phyloP scores from a whole-genome alignment of 768 basidiomycete genomes.

The Basidioascus undulatus region DNA sequence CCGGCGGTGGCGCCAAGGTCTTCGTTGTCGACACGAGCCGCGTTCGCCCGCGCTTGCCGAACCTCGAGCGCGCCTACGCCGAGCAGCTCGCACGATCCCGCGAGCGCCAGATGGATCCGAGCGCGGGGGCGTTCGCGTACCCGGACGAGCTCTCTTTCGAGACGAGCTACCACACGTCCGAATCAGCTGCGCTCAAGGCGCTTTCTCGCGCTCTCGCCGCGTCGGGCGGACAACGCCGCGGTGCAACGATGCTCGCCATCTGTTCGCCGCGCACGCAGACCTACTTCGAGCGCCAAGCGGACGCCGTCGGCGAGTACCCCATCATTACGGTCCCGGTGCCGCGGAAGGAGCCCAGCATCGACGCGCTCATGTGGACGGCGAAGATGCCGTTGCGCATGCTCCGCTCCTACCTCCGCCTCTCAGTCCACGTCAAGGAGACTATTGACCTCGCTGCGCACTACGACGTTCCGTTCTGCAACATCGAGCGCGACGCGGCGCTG shows the following conservation, averaged over 20 bases:
- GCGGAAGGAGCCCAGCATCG: conserved; percentile 34
- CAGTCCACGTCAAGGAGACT: conserved; percentile 54
- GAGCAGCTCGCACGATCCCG: conserved; percentile 25
- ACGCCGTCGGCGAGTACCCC: conserved; percentile 46
- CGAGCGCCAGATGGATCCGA: no score
- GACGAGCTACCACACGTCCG: conserved; percentile 53
- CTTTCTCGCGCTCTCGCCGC: conserved; percentile 66
- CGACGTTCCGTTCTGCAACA: conserved; percentile 75
- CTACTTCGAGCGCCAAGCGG: conserved; percentile 51
- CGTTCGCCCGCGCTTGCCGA: conserved; percentile 56
- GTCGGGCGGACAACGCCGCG: conserved; percentile 39
- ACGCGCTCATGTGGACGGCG: conserved; percentile 71
- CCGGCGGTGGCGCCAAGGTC: conserved; percentile 40
- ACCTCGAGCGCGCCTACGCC: conserved; percentile 46
- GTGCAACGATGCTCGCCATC: conserved; percentile 38
- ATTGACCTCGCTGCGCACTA: conserved; percentile 67
- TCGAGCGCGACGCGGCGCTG: conserved; percentile 75
- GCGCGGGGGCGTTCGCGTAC: conserved; percentile 31
- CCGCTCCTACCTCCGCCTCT: conserved; percentile 50
- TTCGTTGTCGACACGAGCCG: conserved; percentile 78
- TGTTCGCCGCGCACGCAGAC: conserved; percentile 63
- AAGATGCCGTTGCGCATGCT: conserved; percentile 65
- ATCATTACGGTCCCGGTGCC: conserved; percentile 51
- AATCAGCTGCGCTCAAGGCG: conserved; percentile 55
- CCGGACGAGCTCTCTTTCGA: conserved; percentile 23